Base-by-base conservation (phyloP, 169 alveolate genomes). In the Plasmodium cynomolgi region DNA sequence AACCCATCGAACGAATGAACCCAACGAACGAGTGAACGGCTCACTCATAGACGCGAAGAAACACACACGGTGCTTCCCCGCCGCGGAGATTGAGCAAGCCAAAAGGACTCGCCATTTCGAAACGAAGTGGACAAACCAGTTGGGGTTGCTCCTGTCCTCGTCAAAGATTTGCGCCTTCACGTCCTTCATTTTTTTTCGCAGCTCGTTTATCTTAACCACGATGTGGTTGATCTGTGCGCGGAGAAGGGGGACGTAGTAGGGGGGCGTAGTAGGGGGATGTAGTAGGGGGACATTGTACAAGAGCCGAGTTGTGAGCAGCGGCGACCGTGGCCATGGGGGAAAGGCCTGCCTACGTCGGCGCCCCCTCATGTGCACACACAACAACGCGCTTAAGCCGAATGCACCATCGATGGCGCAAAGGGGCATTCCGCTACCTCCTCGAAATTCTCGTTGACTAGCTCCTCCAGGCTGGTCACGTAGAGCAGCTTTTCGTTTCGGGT, bases 181-280 rank as follows among this genome's bases (percentile, higher is more conserved):
- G n/a, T 47, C 62, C 47, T 86, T 86, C 93, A 86, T 77, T 20
- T 44, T 75, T 50, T 86, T 86, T n/a, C 93, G 39, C 17, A 86
- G 56, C 15, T 86, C 47, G 23, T 86, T 86, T 54, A 86, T 79
- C 68, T 77, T 74, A 5, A 86, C 72, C 23, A 86, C 93, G 23
- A 47, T 86, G 37, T 79, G 62, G 29, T 79, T 86, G 47, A 86
- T 86, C 93, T 86, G 68, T 13, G 13, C 26, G 44, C 7, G n/a
- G 17, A 50, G 33, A n/a, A n/a, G n/a, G n/a, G n/a, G n/a, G n/a
- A n/a, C n/a, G n/a, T n/a, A n/a, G n/a, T n/a, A n/a, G n/a, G n/a
- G n/a, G n/a, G n/a, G n/a, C n/a, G n/a, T n/a, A n/a, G n/a, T n/a
- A n/a, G n/a, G n/a, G n/a, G n/a, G n/a, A n/a, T n/a, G n/a, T n/a